These are phyloP conservation scores for Solanum sejunctum DNA, from an alignment of 257 asterid species.

Conservation along the genomic window DNA sequence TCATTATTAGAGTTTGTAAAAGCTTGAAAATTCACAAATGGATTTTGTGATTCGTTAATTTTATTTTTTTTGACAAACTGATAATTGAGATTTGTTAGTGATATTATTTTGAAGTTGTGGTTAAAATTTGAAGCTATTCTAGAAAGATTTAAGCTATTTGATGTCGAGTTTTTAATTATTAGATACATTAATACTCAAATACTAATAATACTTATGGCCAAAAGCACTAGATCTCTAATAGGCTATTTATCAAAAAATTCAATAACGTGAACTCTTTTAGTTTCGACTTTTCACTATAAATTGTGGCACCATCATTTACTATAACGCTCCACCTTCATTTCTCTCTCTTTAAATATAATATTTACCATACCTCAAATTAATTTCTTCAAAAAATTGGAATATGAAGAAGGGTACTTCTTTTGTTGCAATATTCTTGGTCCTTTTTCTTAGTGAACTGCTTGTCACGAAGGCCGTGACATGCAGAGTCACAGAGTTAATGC, in stretches of 20 bases:
- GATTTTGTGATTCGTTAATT: no score
- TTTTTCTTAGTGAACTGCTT: background rate
- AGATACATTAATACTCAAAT: no score
- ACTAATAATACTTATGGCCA: background rate
- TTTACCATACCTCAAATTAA: background rate
- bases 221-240: background rate
- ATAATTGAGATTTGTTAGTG: no score
- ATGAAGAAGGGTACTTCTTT: background rate
- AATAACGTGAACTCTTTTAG: background rate
- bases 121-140: no score
- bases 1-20: no score
- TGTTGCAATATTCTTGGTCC: background rate
- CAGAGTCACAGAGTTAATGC: background rate
- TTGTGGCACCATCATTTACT: background rate
- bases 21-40: no score
- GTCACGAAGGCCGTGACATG: conserved; percentile 8
- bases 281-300: background rate
- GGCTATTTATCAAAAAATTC: background rate
- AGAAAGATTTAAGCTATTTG: no score
- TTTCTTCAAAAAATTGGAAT: background rate
- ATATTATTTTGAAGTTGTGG: no score
- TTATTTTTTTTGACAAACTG: no score
- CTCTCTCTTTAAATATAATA: background rate
- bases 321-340: background rate
- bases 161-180: no score